phyloP scores from a whole-genome alignment of 495 filamentous ascomycete genomes.

The Aspergillus carlsbadensis region DNA sequence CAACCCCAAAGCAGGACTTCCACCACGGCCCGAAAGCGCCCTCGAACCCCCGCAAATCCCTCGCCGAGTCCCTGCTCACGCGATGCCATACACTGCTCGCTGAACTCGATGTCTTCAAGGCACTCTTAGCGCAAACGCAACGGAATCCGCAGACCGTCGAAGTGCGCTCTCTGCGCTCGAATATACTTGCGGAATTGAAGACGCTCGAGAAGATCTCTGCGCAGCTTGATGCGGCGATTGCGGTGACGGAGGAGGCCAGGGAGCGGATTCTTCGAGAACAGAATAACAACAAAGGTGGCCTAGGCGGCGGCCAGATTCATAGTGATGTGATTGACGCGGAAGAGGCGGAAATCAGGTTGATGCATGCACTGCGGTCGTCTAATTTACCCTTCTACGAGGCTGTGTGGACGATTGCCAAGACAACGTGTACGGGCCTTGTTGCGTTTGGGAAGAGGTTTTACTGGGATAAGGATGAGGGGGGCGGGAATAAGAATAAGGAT shows the following conservation, averaged over 20 bases:
- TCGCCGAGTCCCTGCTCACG: conserved; percentile 32
- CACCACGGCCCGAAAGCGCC: background rate
- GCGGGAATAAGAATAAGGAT: conserved; percentile 19
- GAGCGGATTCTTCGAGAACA: background rate
- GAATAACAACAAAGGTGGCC: no score
- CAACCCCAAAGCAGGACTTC: background rate
- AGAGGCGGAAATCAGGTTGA: conserved; percentile 25
- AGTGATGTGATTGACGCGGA: conserved; percentile 15
- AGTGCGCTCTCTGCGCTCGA: conserved; percentile 48
- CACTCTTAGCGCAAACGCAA: conserved; percentile 40
- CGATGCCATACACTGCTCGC: conserved; percentile 44
- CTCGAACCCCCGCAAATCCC: conserved; percentile 1
- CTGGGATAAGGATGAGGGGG: conserved; percentile 38
- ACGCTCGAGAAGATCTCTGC: conserved; percentile 48
- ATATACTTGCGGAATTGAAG: conserved; percentile 47
- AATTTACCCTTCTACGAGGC: conserved; percentile 58
- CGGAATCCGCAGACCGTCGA: conserved; percentile 54
- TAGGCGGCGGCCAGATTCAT: background rate
- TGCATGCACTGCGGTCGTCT: conserved; percentile 53
- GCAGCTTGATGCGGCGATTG: conserved; percentile 20
- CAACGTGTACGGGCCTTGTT: conserved; percentile 46
- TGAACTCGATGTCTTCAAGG: conserved; percentile 49
- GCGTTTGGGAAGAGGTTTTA: conserved; percentile 55
- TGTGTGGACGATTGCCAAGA: conserved; percentile 54
- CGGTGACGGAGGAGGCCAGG: conserved; percentile 5